Percentiles rank a stretch among this genome's conserved stretches.
Conservation (phyloP, 73 alveolate genomes). For the Effrenium voratum region DNA sequence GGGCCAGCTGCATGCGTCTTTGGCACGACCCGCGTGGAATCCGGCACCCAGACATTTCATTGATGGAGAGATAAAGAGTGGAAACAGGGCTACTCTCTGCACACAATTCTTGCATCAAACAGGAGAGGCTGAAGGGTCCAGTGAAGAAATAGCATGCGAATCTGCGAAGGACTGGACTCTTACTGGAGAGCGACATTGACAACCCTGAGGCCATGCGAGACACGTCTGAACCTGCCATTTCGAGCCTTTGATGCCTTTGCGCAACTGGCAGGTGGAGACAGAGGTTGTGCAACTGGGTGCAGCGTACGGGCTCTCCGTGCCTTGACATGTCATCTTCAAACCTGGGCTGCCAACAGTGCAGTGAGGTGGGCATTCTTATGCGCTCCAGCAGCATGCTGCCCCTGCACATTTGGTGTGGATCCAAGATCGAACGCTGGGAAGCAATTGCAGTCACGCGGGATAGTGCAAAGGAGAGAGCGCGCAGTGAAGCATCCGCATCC, state of each 20-base stretch:
- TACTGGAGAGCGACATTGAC: conserved; percentile 31
- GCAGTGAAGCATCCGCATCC: not conserved
- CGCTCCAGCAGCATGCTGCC: conserved; percentile 14
- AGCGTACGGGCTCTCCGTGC: conserved; percentile 38
- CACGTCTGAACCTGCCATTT: not conserved
- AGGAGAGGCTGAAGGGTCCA: too few species aligned
- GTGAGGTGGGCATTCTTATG: conserved; percentile 1
- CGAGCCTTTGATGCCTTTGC: not conserved
- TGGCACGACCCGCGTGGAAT: too few species aligned
- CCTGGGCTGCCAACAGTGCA: not conserved
- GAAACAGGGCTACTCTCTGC: too few species aligned
- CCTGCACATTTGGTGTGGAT: conserved; percentile 2
- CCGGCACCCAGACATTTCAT: too few species aligned
- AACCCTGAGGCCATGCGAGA: not conserved
- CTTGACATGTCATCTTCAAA: not conserved
- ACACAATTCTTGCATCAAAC: too few species aligned
- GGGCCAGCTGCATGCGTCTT: too few species aligned
- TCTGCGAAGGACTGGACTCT: conserved; percentile 43
- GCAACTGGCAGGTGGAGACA: conserved; percentile 7
- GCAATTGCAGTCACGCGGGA: not conserved
- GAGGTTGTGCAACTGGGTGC: conserved; percentile 23
- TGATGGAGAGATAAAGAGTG: too few species aligned
- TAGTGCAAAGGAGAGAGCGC: too few species aligned
- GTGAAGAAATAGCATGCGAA: too few species aligned
- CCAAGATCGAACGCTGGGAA: not conserved